A percentile compares a stretch with the other conserved stretches of the same genome.
Evolutionary conservation across 83 land plant species (phyloP).

Genomic region (Thuja plicata): DNA sequence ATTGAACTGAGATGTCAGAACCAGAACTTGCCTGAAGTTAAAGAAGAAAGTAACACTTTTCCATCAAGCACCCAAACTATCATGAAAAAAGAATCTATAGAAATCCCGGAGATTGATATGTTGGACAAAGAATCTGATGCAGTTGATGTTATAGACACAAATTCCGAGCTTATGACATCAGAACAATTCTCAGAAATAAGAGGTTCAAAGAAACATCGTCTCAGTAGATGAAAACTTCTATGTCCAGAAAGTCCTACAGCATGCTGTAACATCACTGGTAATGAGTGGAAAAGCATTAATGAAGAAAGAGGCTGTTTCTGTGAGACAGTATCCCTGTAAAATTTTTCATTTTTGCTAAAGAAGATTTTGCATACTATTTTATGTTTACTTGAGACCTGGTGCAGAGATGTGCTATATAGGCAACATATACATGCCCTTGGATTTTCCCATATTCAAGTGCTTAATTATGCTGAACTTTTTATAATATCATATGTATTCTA

Average conservation of each 20-base stretch:
- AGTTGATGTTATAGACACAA: background rate
- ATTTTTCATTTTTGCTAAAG: background rate
- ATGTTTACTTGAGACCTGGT: background rate
- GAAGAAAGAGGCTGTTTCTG: background rate
- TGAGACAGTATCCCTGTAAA: background rate
- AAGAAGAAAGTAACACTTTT: background rate
- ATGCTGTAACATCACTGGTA: background rate
- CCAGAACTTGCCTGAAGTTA: background rate
- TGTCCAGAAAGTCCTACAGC: background rate
- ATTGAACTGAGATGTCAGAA: conserved; percentile 8
- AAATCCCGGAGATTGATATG: background rate
- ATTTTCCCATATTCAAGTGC: conserved; percentile 1
- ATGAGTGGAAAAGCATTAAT: background rate
- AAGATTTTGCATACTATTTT: background rate
- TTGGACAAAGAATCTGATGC: background rate
- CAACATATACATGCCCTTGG: conserved; percentile 5
- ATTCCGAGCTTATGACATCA: conserved; percentile 4
- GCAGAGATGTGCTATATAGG: background rate
- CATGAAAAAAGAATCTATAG: conserved; percentile 6
- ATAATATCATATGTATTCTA: background rate
- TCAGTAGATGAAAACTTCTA: background rate
- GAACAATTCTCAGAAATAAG: conserved; percentile 8
- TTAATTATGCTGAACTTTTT: background rate
- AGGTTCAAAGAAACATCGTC: background rate
- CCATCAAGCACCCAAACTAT: background rate